Percentiles rank a stretch among this genome's conserved stretches.
Evolutionary conservation across 2,329 filamentous ascomycete species (phyloP).

Genomic region (Fusarium cicatricum): DNA sequence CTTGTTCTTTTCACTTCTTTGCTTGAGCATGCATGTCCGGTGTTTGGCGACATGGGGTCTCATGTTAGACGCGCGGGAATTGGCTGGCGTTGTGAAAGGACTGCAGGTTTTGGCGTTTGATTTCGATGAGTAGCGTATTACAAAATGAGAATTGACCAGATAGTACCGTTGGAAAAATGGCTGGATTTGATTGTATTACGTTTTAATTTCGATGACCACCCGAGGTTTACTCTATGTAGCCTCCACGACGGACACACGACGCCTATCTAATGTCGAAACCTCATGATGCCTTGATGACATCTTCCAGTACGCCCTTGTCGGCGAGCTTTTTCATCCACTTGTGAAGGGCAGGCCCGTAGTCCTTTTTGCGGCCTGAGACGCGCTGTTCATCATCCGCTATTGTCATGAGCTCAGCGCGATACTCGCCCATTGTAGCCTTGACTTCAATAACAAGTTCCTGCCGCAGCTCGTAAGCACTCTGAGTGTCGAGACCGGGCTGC

Average conservation of each 20-base stretch:
- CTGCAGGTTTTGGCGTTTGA: conserved; percentile 3
- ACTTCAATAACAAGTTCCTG: conserved; percentile 52
- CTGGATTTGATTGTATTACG: conserved; percentile 7
- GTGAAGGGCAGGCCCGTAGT: conserved; percentile 75
- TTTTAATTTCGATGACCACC: neutral
- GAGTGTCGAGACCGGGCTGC: conserved; percentile 9
- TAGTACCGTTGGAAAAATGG: conserved; percentile 7
- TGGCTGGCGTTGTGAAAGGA: conserved; percentile 1
- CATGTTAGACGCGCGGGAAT: neutral
- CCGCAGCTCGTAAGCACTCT: conserved; percentile 48
- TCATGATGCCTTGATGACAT: conserved; percentile 44
- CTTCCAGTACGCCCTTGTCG: conserved; percentile 67
- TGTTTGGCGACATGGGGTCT: conserved; percentile 2
- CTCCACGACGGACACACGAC: too few relatives aligned
- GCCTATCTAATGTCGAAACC: too few relatives aligned
- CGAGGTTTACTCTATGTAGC: conserved; percentile 1
- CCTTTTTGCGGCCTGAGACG: conserved; percentile 65
- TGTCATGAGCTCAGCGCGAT: conserved; percentile 56
- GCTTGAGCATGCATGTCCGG: conserved; percentile 7
- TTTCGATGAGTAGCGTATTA: neutral
- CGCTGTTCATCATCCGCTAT: conserved; percentile 60
- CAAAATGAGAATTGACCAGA: neutral
- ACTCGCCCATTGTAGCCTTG: conserved; percentile 53
- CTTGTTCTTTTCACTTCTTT: neutral
- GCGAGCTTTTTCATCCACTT: conserved; percentile 75